Base-by-base conservation (phyloP, 2,329 filamentous ascomycete species). In the Trichocomaceae sp. region DNA sequence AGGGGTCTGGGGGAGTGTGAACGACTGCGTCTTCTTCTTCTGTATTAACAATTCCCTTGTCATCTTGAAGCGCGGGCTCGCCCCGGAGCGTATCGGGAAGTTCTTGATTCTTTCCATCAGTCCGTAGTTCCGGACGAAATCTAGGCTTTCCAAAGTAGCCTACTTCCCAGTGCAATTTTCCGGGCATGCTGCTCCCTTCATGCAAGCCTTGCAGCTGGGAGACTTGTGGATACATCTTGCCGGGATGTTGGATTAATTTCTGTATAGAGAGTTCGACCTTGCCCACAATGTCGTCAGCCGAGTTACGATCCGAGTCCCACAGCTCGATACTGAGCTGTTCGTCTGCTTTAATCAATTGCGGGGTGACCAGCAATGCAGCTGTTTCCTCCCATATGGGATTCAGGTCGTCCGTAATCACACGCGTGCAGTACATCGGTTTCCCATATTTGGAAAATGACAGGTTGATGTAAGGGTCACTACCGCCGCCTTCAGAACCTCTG, bases 351-450 rank as follows among this genome's bases (percentile, higher is more conserved):
- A 97, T 89, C 52, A 96, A 79, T 60, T 96, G 91, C 0, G 88
- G 82, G 0, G 88, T 96, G 5, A 99, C 88, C 15, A 96, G 76
- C 17, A 97, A 78, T 1, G 89, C 90, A 44, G 88, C 85, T 1
- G 83, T 88, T 72, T 97, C 93, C 64, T 93, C 88, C 77, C 95
- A 97, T 4, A 96, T 79, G 0, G 93, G 93, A 65, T 97, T 95
- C 53, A 96, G 79, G 62, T 96, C 87, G 65, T 97, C 92, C 51
- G 92, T 90, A 60, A 97, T 96, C 50, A 97, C 91, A 47, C 93
- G 85, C 1, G 93, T 97, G 71, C 91, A 96, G 72, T 96, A 97
- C 82, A 96, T 95, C 1, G 92, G 92, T 74, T 99, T 99, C 55
- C 88, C 88, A 63, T 96, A 97, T 70, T 97, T 96, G 64, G 89